phyloP scores from a whole-genome alignment of 306 rosid species.

The Fragaria vesca region DNA sequence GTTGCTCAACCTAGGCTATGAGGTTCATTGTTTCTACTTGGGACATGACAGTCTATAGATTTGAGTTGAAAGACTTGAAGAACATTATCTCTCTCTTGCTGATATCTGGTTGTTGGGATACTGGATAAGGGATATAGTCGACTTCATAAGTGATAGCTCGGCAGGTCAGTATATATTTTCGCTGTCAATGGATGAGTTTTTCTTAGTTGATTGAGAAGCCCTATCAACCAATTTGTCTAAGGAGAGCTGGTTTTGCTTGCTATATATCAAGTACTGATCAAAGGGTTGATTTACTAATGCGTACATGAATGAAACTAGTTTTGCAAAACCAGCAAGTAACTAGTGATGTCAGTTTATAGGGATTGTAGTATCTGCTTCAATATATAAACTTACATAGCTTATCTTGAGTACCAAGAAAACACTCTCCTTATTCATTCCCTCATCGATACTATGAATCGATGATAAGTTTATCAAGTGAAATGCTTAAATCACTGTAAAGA shows the following conservation, averaged over 20 bases:
- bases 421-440: neutral
- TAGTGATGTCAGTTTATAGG: neutral
- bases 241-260: neutral
- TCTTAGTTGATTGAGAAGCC: constrained; percentile 2
- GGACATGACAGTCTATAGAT: constrained; percentile 29
- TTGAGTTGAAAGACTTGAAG: constrained; percentile 17
- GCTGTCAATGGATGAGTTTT: constrained; percentile 10
- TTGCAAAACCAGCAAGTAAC: neutral
- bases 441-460: neutral
- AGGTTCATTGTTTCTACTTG: constrained; percentile 40
- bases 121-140: constrained; percentile 18
- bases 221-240: neutral
- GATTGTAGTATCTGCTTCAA: neutral
- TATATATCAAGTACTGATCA: neutral
- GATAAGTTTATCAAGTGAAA: too few relatives aligned
- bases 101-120: constrained; percentile 36
- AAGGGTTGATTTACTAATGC: neutral
- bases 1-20: constrained; percentile 23
- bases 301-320: neutral
- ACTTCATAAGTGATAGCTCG: constrained; percentile 7
- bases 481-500: neutral
- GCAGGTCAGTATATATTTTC: neutral
- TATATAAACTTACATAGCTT: neutral
- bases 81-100: constrained; percentile 28
- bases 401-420: neutral